Conservation (phyloP, 164 flowering plant genomes). For the Macadamia integrifolia region DNA sequence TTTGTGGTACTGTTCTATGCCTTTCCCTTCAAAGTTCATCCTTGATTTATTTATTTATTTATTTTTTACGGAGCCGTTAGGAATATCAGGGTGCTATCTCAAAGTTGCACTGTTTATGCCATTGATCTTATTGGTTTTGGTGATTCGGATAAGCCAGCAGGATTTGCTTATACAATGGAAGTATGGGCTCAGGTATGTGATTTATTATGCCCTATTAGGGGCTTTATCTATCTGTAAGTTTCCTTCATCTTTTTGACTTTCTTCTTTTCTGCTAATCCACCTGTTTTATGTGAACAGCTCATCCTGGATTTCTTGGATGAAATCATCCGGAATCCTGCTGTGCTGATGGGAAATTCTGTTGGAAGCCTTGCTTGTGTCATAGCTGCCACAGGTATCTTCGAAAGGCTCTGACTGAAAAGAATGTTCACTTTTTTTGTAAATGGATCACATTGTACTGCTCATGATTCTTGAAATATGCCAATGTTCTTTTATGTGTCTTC, state of each 20-base stretch:
- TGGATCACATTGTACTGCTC: neutral
- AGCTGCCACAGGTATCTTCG: conserved; percentile 70
- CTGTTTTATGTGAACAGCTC: conserved; percentile 38
- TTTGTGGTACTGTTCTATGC: neutral
- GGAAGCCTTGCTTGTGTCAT: conserved; percentile 97
- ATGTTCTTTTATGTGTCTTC: neutral
- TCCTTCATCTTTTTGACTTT: neutral
- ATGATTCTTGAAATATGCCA: neutral
- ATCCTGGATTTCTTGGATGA: conserved; percentile 76
- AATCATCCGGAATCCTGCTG: conserved; percentile 67
- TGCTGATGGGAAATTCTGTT: conserved; percentile 81
- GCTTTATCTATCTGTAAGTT: neutral
- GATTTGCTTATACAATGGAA: conserved; percentile 79
- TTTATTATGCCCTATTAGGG: neutral
- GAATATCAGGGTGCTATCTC: conserved; percentile 57
- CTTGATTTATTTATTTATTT: neutral
- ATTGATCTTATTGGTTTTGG: conserved; percentile 91
- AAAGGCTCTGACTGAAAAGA: neutral
- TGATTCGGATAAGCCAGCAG: conserved; percentile 80
- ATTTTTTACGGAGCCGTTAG: conserved; percentile 24
- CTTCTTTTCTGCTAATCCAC: neutral
- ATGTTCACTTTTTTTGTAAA: neutral
- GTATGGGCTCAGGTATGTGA: conserved; percentile 71
- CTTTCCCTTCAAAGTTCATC: neutral
- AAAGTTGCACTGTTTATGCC: conserved; percentile 62